Conservation (phyloP, 1,284 basidiomycete genomes). For the Microbotryomycetes sp. region DNA sequence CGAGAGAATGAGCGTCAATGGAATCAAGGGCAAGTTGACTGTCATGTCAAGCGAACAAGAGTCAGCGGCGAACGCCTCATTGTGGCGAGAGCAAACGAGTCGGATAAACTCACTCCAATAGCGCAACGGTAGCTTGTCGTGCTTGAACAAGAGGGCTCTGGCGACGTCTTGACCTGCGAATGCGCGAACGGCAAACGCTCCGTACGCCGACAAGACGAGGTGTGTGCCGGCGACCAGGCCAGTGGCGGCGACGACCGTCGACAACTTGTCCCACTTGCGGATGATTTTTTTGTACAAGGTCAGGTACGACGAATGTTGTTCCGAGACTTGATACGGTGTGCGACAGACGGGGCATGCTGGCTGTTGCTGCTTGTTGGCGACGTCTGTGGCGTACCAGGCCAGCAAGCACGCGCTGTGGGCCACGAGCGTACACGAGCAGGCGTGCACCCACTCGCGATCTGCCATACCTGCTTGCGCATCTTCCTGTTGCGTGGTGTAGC, state of each 20-base stretch:
- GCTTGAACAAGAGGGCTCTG: conserved; percentile 55
- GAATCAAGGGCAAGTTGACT: conserved; percentile 59
- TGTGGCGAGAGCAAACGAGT: background rate
- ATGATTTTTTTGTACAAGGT: conserved; percentile 51
- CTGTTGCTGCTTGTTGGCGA: conserved; percentile 35
- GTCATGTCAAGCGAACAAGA: background rate
- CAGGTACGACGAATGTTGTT: conserved; percentile 54
- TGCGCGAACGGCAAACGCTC: conserved; percentile 60
- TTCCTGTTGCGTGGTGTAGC: conserved; percentile 15
- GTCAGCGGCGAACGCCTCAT: conserved; percentile 47
- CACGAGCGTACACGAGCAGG: conserved; percentile 67
- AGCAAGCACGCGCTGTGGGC: conserved; percentile 54
- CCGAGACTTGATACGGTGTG: conserved; percentile 58
- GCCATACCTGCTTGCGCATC: background rate
- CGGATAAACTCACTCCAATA: conserved; percentile 17
- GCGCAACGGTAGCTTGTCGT: conserved; percentile 59
- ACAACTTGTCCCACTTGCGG: conserved; percentile 41
- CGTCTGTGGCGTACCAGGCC: conserved; percentile 12
- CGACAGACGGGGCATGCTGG: conserved; percentile 64
- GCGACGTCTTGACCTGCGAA: conserved; percentile 57
- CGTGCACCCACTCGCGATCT: conserved; percentile 58
- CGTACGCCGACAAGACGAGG: conserved; percentile 58
- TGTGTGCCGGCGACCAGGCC: conserved; percentile 51
- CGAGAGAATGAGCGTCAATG: conserved; percentile 57
- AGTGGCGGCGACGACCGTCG: background rate